These are phyloP conservation scores for Sporothrix mexicana DNA, from an alignment of 2,329 filamentous ascomycete genomes.

Conservation along the genomic window DNA sequence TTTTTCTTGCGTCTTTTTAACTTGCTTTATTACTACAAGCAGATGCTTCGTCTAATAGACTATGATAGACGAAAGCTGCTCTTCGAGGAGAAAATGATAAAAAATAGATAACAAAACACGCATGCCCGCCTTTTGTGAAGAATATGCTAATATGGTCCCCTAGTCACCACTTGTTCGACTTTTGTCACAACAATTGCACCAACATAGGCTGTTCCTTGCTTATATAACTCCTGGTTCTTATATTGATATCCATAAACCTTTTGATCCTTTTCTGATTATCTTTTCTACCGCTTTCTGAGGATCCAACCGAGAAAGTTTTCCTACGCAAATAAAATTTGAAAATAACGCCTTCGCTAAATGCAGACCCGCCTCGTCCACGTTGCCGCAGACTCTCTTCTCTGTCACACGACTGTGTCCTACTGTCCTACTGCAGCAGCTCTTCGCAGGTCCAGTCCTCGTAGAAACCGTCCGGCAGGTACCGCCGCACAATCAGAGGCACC, in stretches of 20 bases:
- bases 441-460: constrained; percentile 99
- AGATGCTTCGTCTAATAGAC: background rate
- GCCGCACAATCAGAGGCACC: constrained; percentile 91
- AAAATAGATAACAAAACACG: background rate
- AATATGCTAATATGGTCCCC: too few species aligned
- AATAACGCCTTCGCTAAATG: constrained; percentile 40
- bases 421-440: constrained; percentile 72
- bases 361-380: constrained; percentile 27
- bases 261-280: background rate
- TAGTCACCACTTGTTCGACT: too few species aligned
- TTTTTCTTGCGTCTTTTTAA: background rate
- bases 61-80: background rate
- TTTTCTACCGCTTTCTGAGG: background rate
- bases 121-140: too few species aligned
- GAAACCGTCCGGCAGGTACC: constrained; percentile 95
- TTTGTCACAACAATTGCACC: too few species aligned
- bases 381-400: background rate
- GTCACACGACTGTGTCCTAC: background rate
- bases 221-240: too few species aligned
- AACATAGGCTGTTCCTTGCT: too few species aligned
- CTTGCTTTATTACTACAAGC: background rate
- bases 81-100: background rate
- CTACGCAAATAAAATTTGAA: constrained; percentile 14
- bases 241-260: background rate
- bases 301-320: constrained; percentile 3